These are phyloP conservation scores for Neospermospora avenae DNA, from an alignment of 2,329 filamentous ascomycete species.

Conservation along the genomic window DNA sequence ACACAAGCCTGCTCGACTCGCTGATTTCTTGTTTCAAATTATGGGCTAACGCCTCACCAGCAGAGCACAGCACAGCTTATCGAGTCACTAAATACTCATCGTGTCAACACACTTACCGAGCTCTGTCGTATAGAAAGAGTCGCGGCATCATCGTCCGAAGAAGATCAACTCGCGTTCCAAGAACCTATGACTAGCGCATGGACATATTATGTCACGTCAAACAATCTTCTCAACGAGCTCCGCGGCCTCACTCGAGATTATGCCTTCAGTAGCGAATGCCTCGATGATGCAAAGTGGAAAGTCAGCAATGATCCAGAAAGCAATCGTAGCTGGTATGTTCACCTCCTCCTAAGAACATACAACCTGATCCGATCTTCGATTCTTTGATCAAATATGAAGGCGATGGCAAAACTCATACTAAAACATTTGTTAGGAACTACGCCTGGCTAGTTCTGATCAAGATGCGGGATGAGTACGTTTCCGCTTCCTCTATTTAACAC, in stretches of 20 bases:
- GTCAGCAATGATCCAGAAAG: slow-evolving; percentile 63
- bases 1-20: background rate
- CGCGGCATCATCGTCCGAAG: slow-evolving; percentile 54
- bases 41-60: slow-evolving; percentile 17
- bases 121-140: slow-evolving; percentile 68
- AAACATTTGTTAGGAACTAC: slow-evolving; percentile 49
- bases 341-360: too few relatives aligned
- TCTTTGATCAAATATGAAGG: too few relatives aligned
- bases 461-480: slow-evolving; percentile 59
- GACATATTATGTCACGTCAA: slow-evolving; percentile 67
- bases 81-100: slow-evolving; percentile 60
- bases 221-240: slow-evolving; percentile 68
- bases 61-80: slow-evolving; percentile 49
- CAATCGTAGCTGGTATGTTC: slow-evolving; percentile 56
- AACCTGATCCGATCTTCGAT: too few relatives aligned
- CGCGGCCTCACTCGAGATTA: slow-evolving; percentile 64
- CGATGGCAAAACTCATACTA: too few relatives aligned
- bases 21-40: background rate
- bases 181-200: slow-evolving; percentile 68
- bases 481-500: background rate
- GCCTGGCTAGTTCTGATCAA: slow-evolving; percentile 70
- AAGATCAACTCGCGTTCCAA: slow-evolving; percentile 58
- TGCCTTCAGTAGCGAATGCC: slow-evolving; percentile 61
- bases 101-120: slow-evolving; percentile 71
- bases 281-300: slow-evolving; percentile 62